Evolutionary conservation across 768 basidiomycete species (phyloP).

Genomic region (Serendipita sp.): DNA sequence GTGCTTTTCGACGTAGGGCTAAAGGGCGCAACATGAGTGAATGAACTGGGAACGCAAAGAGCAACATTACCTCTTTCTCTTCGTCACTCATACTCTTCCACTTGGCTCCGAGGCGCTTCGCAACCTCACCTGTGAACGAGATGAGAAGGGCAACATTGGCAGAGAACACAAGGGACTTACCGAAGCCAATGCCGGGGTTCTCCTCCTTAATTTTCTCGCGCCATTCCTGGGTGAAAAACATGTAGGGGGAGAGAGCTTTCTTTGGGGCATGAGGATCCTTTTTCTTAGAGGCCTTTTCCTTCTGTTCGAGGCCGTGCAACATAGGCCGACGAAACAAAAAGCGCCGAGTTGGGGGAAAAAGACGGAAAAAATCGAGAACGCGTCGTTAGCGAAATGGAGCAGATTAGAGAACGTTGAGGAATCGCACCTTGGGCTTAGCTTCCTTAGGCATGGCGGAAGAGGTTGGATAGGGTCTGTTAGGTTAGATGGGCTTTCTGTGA

Average conservation of each 20-base stretch:
- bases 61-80: constrained; percentile 65
- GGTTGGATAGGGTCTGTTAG: neutral
- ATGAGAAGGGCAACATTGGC: constrained; percentile 6
- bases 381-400: constrained; percentile 6
- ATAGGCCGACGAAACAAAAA: constrained; percentile 1
- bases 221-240: constrained; percentile 98
- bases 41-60: neutral
- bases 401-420: constrained; percentile 5
- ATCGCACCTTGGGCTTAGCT: constrained; percentile 45
- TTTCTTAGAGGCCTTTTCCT: constrained; percentile 27
- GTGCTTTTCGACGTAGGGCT: constrained; percentile 85
- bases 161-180: constrained; percentile 24
- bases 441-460: constrained; percentile 53
- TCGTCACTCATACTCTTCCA: constrained; percentile 90
- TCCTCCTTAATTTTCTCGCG: constrained; percentile 88
- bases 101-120: constrained; percentile 86
- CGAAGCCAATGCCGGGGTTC: constrained; percentile 89
- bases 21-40: constrained; percentile 8
- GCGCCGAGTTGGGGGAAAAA: neutral
- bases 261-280: constrained; percentile 81
- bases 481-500: neutral
- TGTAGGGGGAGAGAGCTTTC: constrained; percentile 88
- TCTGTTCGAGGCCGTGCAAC: constrained; percentile 22
- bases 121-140: constrained; percentile 53
- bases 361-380: constrained; percentile 1